phyloP scores from a whole-genome alignment of 305 asterid species.

The Fraxinus ornus region DNA sequence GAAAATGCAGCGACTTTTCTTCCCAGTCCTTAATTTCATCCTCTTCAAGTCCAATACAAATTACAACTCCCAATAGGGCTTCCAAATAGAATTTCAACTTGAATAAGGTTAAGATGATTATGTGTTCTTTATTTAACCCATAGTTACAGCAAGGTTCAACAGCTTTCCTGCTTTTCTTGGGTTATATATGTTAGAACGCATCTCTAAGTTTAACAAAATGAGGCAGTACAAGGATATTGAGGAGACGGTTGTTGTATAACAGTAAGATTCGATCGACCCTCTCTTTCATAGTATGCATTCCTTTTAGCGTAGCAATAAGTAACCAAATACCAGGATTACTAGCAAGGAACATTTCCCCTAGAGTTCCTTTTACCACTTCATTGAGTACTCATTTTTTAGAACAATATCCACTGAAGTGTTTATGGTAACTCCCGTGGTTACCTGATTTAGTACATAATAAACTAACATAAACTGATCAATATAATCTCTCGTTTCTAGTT shows the following conservation, averaged over 20 bases:
- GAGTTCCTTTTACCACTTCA: conserved; percentile 48
- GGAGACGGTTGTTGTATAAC: neutral
- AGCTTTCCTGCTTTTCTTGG: neutral
- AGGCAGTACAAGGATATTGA: neutral
- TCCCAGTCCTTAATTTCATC: too few species aligned
- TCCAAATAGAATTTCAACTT: too few species aligned
- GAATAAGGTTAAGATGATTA: too few species aligned
- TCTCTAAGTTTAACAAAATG: neutral
- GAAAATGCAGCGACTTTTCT: too few species aligned
- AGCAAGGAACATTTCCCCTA: conserved; percentile 21
- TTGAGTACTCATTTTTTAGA: conserved; percentile 3
- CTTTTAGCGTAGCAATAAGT: neutral
- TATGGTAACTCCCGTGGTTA: conserved; percentile 47
- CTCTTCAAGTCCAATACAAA: too few species aligned
- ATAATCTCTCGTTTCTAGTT: too few species aligned
- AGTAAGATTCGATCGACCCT: neutral
- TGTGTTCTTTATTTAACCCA: conserved; percentile 24
- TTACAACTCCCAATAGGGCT: too few species aligned
- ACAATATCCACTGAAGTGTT: conserved; percentile 41
- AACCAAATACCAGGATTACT: neutral
- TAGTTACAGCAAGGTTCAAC: conserved; percentile 27
- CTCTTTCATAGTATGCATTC: neutral
- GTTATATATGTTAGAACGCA: neutral
- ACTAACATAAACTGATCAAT: too few species aligned
- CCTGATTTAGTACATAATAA: conserved; percentile 17